These are phyloP conservation scores for Calophaca sinica DNA, from an alignment of 306 rosid genomes.

Conservation along the genomic window DNA sequence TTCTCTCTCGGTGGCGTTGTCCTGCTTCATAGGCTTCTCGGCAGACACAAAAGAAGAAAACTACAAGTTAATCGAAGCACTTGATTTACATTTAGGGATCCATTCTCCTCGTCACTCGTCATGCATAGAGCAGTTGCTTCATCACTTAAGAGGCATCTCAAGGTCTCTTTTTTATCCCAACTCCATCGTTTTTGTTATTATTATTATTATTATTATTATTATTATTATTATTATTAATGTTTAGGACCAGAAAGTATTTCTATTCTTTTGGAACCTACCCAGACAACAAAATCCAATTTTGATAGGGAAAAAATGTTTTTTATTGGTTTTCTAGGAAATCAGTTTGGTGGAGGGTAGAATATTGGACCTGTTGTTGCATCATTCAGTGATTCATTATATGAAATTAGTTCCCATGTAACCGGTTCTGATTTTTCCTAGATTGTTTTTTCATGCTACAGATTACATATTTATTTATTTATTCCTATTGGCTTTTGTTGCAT, in stretches of 20 bases:
- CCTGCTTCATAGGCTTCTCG: constrained; percentile 42
- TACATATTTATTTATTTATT: background rate
- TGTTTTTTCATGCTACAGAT: constrained; percentile 3
- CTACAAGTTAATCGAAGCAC: background rate
- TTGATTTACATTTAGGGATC: constrained; percentile 46
- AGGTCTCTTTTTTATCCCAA: constrained; percentile 52
- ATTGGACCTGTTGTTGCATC: constrained; percentile 7
- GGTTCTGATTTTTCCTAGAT: background rate
- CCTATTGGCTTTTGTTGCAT: background rate
- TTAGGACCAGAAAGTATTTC: background rate
- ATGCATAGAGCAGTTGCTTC: constrained; percentile 83
- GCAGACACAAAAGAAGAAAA: background rate
- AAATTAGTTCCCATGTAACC: constrained; percentile 3
- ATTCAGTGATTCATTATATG: constrained; percentile 16
- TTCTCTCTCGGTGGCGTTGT: constrained; percentile 33
- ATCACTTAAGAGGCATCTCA: constrained; percentile 65
- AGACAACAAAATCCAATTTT: constrained; percentile 23
- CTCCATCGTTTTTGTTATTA: background rate
- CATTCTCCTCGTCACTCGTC: constrained; percentile 35
- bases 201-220: background rate
- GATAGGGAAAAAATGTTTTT: constrained; percentile 7
- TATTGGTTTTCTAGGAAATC: background rate
- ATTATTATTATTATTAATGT: constrained; percentile 9
- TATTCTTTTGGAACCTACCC: constrained; percentile 16
- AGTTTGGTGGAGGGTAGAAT: constrained; percentile 19